phyloP scores from a whole-genome alignment of 306 rosid genomes.

The Castanea crenata region DNA sequence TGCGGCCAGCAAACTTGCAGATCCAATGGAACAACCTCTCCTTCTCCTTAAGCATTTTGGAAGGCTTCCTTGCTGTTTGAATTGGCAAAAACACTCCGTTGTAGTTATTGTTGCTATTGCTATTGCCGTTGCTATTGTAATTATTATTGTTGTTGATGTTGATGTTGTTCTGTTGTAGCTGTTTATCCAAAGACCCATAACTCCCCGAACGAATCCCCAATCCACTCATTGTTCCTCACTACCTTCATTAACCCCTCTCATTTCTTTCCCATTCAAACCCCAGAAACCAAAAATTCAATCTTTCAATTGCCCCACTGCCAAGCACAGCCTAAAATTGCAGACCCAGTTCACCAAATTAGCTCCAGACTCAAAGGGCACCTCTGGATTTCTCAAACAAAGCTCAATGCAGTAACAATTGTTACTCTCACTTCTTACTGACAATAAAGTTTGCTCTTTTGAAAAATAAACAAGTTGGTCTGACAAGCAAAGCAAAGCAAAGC shows the following conservation, averaged over 20 bases:
- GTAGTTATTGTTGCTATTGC: neutral
- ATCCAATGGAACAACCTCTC: slow-evolving; percentile 73
- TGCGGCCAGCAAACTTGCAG: slow-evolving; percentile 78
- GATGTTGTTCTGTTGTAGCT: slow-evolving; percentile 30
- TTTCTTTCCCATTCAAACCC: slow-evolving; percentile 39
- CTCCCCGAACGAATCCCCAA: slow-evolving; percentile 87
- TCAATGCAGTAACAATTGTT: slow-evolving; percentile 34
- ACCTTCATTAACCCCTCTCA: slow-evolving; percentile 47
- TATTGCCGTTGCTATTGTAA: neutral
- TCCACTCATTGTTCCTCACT: slow-evolving; percentile 68
- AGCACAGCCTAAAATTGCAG: slow-evolving; percentile 7
- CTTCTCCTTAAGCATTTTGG: slow-evolving; percentile 83
- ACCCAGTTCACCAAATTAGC: slow-evolving; percentile 35
- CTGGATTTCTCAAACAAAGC: slow-evolving; percentile 22
- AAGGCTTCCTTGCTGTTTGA: slow-evolving; percentile 64
- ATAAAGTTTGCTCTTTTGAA: neutral
- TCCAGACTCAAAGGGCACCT: slow-evolving; percentile 23
- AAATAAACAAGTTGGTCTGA: neutral
- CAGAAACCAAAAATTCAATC: neutral
- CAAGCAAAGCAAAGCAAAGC: slow-evolving; percentile 22
- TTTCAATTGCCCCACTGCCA: neutral
- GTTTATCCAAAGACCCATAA: slow-evolving; percentile 83
- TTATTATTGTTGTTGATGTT: neutral
- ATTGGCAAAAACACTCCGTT: slow-evolving; percentile 59
- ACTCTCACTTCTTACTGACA: slow-evolving; percentile 18